A percentile compares a stretch with the other conserved stretches of the same genome.
Evolutionary conservation across 768 basidiomycete species (phyloP).

Genomic region (Boletus fagicola): DNA sequence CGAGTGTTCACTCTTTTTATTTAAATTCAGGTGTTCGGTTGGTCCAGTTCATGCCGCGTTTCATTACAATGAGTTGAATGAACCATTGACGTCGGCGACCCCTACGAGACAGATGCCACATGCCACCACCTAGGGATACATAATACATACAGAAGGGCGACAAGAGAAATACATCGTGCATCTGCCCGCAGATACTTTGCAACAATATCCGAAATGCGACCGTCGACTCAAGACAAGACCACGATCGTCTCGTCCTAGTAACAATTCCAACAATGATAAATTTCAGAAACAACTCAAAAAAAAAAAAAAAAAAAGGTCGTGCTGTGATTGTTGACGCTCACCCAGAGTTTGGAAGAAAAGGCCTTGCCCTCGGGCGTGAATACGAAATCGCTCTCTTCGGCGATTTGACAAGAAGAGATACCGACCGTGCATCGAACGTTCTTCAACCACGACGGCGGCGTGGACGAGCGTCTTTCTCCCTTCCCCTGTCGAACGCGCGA

Average conservation of each 20-base stretch:
- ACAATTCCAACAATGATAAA: not conserved
- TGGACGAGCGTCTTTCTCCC: conserved; percentile 35
- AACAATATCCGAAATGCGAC: conserved; percentile 18
- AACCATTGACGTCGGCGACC: not conserved
- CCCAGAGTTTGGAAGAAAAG: conserved; percentile 30
- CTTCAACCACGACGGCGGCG: conserved; percentile 24
- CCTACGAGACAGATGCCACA: not conserved
- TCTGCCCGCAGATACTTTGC: conserved; percentile 5
- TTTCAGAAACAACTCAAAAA: not conserved
- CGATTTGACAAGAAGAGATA: conserved; percentile 25
- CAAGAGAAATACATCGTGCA: not conserved
- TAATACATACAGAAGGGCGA: too few species aligned
- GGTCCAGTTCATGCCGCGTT: too few species aligned
- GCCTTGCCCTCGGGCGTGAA: conserved; percentile 28
- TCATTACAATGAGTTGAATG: not conserved
- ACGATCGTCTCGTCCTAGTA: conserved; percentile 19
- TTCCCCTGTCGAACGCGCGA: conserved; percentile 29
- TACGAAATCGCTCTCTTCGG: conserved; percentile 30
- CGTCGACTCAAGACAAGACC: conserved; percentile 14
- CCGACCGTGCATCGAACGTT: conserved; percentile 23
- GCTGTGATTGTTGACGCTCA: conserved; percentile 7
- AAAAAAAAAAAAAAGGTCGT: too few species aligned
- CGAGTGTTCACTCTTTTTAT: not conserved
- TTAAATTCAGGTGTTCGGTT: not conserved
- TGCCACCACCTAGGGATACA: too few species aligned